Evolutionary conservation across 169 alveolate genomes (phyloP).

Genomic region (Plasmodium blacklocki): DNA sequence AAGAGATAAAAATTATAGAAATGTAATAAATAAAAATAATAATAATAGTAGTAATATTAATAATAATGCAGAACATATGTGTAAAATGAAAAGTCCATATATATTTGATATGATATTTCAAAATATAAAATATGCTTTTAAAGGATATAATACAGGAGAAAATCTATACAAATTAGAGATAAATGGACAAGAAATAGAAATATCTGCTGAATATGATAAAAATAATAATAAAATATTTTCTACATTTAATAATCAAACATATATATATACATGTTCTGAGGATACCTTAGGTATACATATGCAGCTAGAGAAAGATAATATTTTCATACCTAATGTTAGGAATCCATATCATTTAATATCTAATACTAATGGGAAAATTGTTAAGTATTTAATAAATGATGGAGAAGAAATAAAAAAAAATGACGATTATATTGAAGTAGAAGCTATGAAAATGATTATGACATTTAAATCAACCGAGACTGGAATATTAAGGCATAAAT

Average conservation of each 20-base stretch:
- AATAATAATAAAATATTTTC: conserved; percentile 61
- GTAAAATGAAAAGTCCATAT: conserved; percentile 24
- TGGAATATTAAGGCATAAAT: conserved; percentile 83
- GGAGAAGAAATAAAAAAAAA: conserved; percentile 82
- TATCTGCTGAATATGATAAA: conserved; percentile 64
- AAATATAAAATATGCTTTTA: conserved; percentile 57
- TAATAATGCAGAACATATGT: neutral
- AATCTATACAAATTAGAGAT: conserved; percentile 48
- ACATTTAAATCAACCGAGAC: conserved; percentile 83
- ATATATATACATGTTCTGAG: conserved; percentile 59
- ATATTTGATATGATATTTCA: conserved; percentile 44
- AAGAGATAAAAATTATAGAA: neutral
- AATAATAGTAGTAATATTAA: neutral
- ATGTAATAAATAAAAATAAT: neutral
- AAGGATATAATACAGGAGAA: conserved; percentile 63
- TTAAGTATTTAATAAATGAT: conserved; percentile 80
- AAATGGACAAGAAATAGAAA: conserved; percentile 62
- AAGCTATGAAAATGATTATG: conserved; percentile 89
- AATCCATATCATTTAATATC: conserved; percentile 74
- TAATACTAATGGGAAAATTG: conserved; percentile 81
- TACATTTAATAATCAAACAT: conserved; percentile 48
- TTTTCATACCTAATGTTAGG: conserved; percentile 51
- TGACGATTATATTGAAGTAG: conserved; percentile 87
- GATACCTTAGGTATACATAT: conserved; percentile 69
- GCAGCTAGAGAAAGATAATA: conserved; percentile 58